Evolutionary conservation across 768 basidiomycete genomes (phyloP).

Genomic region (Rhodotorula babjevae): DNA sequence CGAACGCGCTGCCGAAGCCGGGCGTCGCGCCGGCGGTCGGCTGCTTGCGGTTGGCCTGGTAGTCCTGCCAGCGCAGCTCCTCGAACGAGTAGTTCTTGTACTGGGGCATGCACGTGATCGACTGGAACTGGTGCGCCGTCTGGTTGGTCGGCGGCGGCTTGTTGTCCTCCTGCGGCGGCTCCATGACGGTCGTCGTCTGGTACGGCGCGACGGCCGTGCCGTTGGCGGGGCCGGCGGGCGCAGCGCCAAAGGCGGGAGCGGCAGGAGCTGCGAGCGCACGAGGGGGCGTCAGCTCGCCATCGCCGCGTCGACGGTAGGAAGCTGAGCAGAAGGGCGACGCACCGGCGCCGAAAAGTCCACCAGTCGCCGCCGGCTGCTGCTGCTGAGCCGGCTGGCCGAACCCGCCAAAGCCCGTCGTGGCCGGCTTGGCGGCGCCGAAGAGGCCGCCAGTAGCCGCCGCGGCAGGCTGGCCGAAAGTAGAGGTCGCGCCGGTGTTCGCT

Average conservation of each 20-base stretch:
- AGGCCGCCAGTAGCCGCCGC: slow-evolving; percentile 11
- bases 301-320: too few relatives aligned
- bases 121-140: slow-evolving; percentile 63
- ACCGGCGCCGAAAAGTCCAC: slow-evolving; percentile 34
- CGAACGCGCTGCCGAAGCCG: slow-evolving; percentile 26
- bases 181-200: slow-evolving; percentile 29
- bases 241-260: slow-evolving; percentile 23
- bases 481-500: slow-evolving; percentile 12
- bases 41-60: slow-evolving; percentile 65
- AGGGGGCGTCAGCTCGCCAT: too few relatives aligned
- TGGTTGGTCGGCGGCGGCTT: slow-evolving; percentile 35
- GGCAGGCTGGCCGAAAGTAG: slow-evolving; percentile 19
- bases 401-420: slow-evolving; percentile 37
- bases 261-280: neutral
- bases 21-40: slow-evolving; percentile 46
- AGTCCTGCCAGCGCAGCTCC: slow-evolving; percentile 75
- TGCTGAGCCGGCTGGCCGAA: slow-evolving; percentile 35
- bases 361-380: slow-evolving; percentile 12
- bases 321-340: neutral
- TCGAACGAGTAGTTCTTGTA: slow-evolving; percentile 75
- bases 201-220: slow-evolving; percentile 33
- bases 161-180: slow-evolving; percentile 34
- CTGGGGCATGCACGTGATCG: slow-evolving; percentile 71
- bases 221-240: neutral
- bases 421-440: slow-evolving; percentile 33